Percentiles rank a stretch among this genome's conserved stretches.
Evolutionary conservation across 2,329 filamentous ascomycete genomes (phyloP).

Genomic region (Phaeophleospora eucalypticola): DNA sequence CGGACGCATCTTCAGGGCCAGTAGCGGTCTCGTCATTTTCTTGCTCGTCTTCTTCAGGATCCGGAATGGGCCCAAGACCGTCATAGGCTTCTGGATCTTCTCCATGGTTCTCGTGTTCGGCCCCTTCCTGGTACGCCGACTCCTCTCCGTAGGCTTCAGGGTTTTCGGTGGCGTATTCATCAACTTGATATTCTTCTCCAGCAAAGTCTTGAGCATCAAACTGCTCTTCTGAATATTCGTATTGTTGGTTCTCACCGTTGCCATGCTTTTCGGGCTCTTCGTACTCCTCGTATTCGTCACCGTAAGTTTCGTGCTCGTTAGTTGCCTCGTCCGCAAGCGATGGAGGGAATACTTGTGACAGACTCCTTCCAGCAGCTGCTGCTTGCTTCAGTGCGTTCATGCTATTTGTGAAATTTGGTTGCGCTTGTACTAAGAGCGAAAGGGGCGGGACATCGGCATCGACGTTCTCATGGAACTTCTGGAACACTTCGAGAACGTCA

Average conservation of each 20-base stretch:
- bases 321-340: constrained; percentile 1
- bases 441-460: constrained; percentile 54
- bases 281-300: constrained; percentile 7
- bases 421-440: constrained; percentile 50
- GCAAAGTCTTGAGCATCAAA: constrained; percentile 4
- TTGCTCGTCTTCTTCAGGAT: constrained; percentile 8
- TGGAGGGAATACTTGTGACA: constrained; percentile 43
- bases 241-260: constrained; percentile 1
- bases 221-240: neutral
- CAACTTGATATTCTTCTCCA: neutral
- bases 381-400: constrained; percentile 50
- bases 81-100: constrained; percentile 14
- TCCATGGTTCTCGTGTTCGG: neutral
- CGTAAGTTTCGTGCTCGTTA: neutral
- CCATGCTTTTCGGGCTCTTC: neutral
- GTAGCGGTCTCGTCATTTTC: constrained; percentile 9
- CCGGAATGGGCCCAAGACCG: neutral
- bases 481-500: constrained; percentile 57
- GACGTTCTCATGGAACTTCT: constrained; percentile 54
- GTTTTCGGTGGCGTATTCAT: constrained; percentile 1
- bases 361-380: constrained; percentile 55
- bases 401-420: constrained; percentile 51
- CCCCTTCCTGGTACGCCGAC: neutral
- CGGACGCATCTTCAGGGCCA: constrained; percentile 12
- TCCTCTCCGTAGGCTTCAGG: too few species aligned